These are phyloP conservation scores for Xylaria palmicola DNA, from an alignment of 495 filamentous ascomycete species.

Conservation along the genomic window DNA sequence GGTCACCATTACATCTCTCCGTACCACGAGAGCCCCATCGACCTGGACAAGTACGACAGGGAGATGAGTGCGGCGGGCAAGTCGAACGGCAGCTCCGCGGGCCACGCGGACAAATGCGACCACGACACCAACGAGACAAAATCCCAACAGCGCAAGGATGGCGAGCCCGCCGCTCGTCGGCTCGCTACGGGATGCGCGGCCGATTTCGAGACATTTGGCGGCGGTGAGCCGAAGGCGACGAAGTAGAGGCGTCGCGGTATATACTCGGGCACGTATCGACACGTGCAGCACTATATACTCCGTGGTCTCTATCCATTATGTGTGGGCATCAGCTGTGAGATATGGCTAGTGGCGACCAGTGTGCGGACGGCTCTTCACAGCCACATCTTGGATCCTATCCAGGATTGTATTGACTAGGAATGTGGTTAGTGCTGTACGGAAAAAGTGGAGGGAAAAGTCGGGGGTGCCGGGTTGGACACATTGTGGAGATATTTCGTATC, in stretches of 20 bases:
- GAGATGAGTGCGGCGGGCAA: background rate
- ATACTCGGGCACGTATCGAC: too few relatives aligned
- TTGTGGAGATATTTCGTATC: background rate
- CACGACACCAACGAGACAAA: background rate
- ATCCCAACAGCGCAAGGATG: background rate
- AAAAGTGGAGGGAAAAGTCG: background rate
- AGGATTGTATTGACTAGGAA: background rate
- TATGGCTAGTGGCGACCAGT: too few relatives aligned
- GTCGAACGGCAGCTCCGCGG: background rate
- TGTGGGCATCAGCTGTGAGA: too few relatives aligned
- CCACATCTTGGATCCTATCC: too few relatives aligned
- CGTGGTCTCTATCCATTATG: background rate
- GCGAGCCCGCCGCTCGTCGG: background rate
- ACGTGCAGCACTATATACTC: too few relatives aligned
- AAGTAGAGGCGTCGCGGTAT: too few relatives aligned
- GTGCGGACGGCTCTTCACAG: background rate
- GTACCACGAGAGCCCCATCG: slow-evolving; percentile 13
- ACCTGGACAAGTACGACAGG: slow-evolving; percentile 11
- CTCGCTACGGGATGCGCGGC: slow-evolving; percentile 13
- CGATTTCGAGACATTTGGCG: slow-evolving; percentile 10
- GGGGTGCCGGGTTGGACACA: background rate
- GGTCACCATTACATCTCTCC: background rate
- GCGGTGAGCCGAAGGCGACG: background rate
- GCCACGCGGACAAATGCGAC: background rate
- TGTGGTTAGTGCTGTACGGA: too few relatives aligned